Evolutionary conservation across 177 flowering plant genomes (phyloP), one percentile per base, ranked within the genome.

Genomic region (Tripterygium wilfordii): DNA sequence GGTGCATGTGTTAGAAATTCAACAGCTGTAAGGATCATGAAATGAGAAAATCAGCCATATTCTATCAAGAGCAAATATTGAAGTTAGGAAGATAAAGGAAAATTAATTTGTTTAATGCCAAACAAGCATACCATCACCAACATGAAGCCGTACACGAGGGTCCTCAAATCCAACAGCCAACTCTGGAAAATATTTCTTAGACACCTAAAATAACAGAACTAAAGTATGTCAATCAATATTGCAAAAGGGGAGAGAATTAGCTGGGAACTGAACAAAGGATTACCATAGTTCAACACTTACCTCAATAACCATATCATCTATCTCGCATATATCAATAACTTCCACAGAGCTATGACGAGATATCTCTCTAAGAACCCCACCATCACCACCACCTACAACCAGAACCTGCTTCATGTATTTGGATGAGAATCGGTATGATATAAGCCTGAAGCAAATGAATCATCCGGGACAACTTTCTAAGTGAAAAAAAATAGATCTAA

Each of bases 311-410:
- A 87, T 62, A 64, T 86, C 53, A 74, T 87, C 97, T 57, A 92
- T 92, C 66, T 92, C 98, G 67, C 98, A 92, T 1, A 92, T 88
- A 71, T 92, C 98, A 65, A 88, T 92, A 37, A 26, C 53, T 66
- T 92, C 85, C 41, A 86, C 89, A 48, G 98, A 86, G 54, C 65
- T 69, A 51, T 92, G 98, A 3, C 98, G 94, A 57, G 88, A 66
- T 39, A 92, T 76, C 69, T 92, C 98, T 47, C 96, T 71, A 4
- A 92, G 80, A 50, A 92, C 98, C 15, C 96, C 98, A 53, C 98
- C 98, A 78, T 92, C 98, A 61, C 98, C 98, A 49, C 98, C 98
- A 60, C 98, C 98, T 43, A 92, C 95, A 68, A 89, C 96, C 58
- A 92, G 70, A 65, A 88, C 96, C 98, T 92, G 78, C 69, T 75